Evolutionary conservation across 2,329 filamentous ascomycete genomes (phyloP), one percentile per base, ranked within the genome.

Genomic region (Aphanocladium album): DNA sequence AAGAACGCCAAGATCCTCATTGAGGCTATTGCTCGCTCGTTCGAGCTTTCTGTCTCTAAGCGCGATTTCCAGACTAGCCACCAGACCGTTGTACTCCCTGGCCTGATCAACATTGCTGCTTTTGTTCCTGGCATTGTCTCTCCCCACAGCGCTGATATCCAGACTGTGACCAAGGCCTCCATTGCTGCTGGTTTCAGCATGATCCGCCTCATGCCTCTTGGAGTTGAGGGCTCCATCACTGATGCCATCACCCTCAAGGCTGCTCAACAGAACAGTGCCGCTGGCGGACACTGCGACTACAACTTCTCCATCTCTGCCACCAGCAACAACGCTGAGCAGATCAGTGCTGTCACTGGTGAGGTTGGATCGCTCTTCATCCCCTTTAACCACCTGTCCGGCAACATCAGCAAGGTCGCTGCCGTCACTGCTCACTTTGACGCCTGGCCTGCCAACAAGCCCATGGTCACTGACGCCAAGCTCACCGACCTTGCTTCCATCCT

Each of bases 1-100:
- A 99, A 99, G 84, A 98, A 97, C 72, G 95, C 95, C 62, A 99
- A 98, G 83, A 91, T 99, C 62, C 79, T 99, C 56, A 89, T 99
- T 57, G 95, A 99, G 78, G 95, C 93, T 23, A 90, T 99, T 65
- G 88, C 92, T 60, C 88, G 93, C 62, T 89, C 96, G 73, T 96
- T 91, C 71, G 87, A 93, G 67, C 82, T 99, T 58, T 87, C 90
- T 41, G 86, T 99, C 61, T 85, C 86, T 71, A 88, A 87, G 65
- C 86, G 93, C 60, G 95, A 99, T 76, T 96, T 89, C 77, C 92
- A 96, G 79, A 93, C 91, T 51, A 97, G 95, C 76, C 89, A 93
- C 73, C 84, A 86, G 65, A 90, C 88, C 3, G 78, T 91, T 50
- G 80, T 87, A 47, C 82, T 93, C 41, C 89, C 90, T 37, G 89